Conservation (phyloP, 345 rosid genomes). For the Camelina sativa region DNA sequence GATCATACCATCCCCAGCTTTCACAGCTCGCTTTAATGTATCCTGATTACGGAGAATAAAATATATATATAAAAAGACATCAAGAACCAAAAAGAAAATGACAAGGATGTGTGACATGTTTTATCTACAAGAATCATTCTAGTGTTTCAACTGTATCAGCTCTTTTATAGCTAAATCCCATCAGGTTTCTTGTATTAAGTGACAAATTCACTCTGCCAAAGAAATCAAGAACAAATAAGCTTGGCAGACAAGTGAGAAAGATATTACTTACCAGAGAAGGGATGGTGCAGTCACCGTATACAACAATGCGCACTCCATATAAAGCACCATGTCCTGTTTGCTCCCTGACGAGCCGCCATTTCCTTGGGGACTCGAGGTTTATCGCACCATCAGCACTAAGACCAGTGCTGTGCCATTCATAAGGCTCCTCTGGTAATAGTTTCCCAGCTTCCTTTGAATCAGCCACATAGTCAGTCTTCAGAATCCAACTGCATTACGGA, state of each 20-base stretch:
- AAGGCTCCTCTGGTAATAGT: conserved; percentile 78
- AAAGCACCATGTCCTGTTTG: conserved; percentile 95
- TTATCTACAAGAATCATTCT: background rate
- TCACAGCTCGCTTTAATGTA: conserved; percentile 87
- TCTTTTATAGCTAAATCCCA: background rate
- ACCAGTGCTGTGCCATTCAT: conserved; percentile 78
- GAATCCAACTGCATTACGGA: conserved; percentile 82
- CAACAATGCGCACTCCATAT: conserved; percentile 68
- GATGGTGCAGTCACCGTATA: conserved; percentile 87
- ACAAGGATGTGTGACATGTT: background rate
- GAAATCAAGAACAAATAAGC: background rate
- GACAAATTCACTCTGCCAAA: background rate
- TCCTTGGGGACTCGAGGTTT: conserved; percentile 83
- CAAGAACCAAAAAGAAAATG: conserved; percentile 2
- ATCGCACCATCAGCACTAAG: conserved; percentile 83
- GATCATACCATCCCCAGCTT: conserved; percentile 91
- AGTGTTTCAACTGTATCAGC: conserved; percentile 1
- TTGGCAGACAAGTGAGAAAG: conserved; percentile 4
- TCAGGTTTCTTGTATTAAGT: conserved; percentile 8
- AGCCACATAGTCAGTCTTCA: conserved; percentile 73
- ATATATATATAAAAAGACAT: background rate
- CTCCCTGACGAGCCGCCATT: conserved; percentile 83
- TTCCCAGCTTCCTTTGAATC: conserved; percentile 77
- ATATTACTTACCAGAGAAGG: conserved; percentile 79
- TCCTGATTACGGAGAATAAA: conserved; percentile 55